Evolutionary conservation across 1,284 basidiomycete genomes (phyloP), one percentile per base, ranked within the genome.

Genomic region (Fomes fomentarius): DNA sequence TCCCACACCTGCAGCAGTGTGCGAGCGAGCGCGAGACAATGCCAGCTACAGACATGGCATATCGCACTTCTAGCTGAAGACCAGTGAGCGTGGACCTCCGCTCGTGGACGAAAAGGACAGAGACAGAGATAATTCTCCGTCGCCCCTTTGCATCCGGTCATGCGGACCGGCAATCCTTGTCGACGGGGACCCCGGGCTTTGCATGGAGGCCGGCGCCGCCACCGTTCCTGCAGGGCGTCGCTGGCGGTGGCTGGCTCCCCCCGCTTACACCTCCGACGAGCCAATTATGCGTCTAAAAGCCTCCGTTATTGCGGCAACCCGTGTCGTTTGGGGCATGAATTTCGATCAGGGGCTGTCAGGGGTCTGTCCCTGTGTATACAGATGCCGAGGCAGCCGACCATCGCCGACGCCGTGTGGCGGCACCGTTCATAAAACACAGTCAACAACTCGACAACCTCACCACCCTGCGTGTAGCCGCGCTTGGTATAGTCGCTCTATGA

Each of bases 261-360:
- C 21, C 11, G 12, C 35, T 45, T 46, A 53, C n/a, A n/a, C 39
- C 46, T 48, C 48, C 52, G 48, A 8, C 1, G 12, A 35, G 40
- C 56, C 48, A 51, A 58, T 53, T 31, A 28, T 21, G n/a, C 6
- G 12, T 26, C 30, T 19, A 31, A 19, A n/a, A 11, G 14, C n/a
- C 8, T 25, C 22, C 31, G 35, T 17, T 47, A 14, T 11, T 1
- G 28, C 40, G 38, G 17, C 30, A 19, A 21, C 21, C 17, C 25
- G 35, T 22, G 28, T 19, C 42, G 9, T 10, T 30, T 42, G 25
- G 19, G 33, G 19, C 39, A 25, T 40, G 44, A 43, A 28, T 43
- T 22, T 44, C 26, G 49, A 56, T 56, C 47, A 45, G 38, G 56
- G 38, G 55, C 44, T 53, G 51, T 44, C 56, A 53, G 56, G 56